A percentile compares a stretch with the other conserved stretches of the same genome.
Evolutionary conservation across 2,329 filamentous ascomycete species (phyloP).

Genomic region (Fonsecaea erecta): DNA sequence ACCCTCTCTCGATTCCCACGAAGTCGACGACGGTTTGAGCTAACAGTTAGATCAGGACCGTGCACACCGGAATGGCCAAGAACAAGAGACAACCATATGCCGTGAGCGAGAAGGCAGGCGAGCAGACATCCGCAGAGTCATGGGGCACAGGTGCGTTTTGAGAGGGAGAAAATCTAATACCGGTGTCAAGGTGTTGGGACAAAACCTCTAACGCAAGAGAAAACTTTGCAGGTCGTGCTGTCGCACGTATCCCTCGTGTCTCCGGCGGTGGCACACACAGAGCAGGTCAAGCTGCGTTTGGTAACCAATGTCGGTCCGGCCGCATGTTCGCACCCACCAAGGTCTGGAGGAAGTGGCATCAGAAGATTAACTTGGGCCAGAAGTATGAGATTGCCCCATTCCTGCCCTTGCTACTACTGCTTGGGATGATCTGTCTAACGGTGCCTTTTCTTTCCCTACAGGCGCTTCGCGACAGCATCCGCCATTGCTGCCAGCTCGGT

Average conservation of each 20-base stretch:
- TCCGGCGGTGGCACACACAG: slow-evolving; percentile 99
- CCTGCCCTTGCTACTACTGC: slow-evolving; percentile 1
- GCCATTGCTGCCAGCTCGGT: slow-evolving; percentile 96
- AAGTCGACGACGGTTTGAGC: slow-evolving; percentile 24
- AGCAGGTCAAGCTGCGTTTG: slow-evolving; percentile 99
- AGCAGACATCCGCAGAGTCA: slow-evolving; percentile 99
- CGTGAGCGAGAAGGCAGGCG: slow-evolving; percentile 99
- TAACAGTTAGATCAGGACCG: slow-evolving; percentile 57
- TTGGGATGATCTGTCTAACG: slow-evolving; percentile 30
- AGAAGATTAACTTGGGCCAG: slow-evolving; percentile 99
- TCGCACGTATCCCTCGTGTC: slow-evolving; percentile 99
- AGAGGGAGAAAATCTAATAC: neutral
- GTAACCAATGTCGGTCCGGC: slow-evolving; percentile 99
- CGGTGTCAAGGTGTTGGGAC: slow-evolving; percentile 19
- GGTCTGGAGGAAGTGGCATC: slow-evolving; percentile 99
- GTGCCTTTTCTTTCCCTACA: slow-evolving; percentile 44
- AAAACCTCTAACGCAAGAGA: slow-evolving; percentile 6
- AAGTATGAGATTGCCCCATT: slow-evolving; percentile 63
- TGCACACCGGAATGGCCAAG: slow-evolving; percentile 99
- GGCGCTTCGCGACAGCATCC: slow-evolving; percentile 96
- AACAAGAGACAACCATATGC: slow-evolving; percentile 99
- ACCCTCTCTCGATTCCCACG: slow-evolving; percentile 4
- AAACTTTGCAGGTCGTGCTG: slow-evolving; percentile 76
- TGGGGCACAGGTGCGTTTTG: slow-evolving; percentile 92
- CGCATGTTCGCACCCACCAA: slow-evolving; percentile 99